Base-by-base conservation (phyloP, 2,329 filamentous ascomycete genomes). In the Monosporascus sp. region DNA sequence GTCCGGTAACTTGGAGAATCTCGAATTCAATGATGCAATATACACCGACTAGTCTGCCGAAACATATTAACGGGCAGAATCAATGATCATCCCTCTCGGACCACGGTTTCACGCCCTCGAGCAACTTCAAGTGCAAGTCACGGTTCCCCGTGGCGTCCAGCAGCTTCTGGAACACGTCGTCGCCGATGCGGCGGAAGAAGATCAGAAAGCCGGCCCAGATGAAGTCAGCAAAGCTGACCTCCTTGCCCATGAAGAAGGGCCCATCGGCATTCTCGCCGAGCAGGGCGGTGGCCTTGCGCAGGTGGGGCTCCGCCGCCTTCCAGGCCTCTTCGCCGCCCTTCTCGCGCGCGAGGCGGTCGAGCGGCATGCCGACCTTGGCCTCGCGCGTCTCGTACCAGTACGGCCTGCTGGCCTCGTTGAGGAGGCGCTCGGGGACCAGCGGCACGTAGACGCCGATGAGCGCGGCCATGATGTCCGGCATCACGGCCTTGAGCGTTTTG, bases 181-280 rank as follows among this genome's bases (percentile, higher is more conserved):
- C 62, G 5, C 70, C 71, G 5, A 75, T 58, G 1, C 64, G 59
- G 55, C 67, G 52, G 22, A 63, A 58, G 60, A 73, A 73, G n/a
- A 73, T 59, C 52, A 74, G 58, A 43, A 67, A 63, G 11, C 72
- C 73, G 0, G 76, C 76, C 62, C 83, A 78, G 2, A 82, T 71
- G 52, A 88, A 80, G 63, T 85, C 84, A 4, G 77, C 78, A 64
- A 80, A 87, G 38, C 74, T 74, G 4, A 76, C 70, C 55, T 74
- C 75, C 47, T 77, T 68, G 0, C 87, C 87, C 55, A 80, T 48
- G 52, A 89, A 82, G 63, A 81, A 89, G 0, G 81, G 80, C 0
- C 87, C 86, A 0, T 77, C 74, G 0, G 70, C 63, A 38, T 78
- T 78, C 68, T 84, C 78, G 59, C 77, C 77, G 57, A 88, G 62